Percentiles rank a stretch among this genome's conserved stretches.
Conservation (phyloP, 73 alveolate species). For the Symbiodinium natans region DNA sequence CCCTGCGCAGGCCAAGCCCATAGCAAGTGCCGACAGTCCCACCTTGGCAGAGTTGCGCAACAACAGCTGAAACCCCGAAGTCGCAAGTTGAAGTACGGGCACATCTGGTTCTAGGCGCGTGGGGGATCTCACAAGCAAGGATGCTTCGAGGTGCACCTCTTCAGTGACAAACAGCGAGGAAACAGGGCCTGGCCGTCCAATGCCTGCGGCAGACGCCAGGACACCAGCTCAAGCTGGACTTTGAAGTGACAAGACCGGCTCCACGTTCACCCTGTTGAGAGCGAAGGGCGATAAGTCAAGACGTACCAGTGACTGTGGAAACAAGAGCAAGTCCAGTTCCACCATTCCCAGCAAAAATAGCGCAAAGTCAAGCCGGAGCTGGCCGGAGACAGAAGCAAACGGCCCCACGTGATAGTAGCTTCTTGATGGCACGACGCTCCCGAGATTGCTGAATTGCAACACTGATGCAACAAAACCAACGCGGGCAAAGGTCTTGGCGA, state of each 20-base stretch:
- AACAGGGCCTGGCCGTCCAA: neutral
- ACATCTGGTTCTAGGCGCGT: neutral
- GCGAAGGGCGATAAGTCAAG: neutral
- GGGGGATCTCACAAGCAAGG: neutral
- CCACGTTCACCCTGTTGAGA: neutral
- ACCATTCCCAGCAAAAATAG: neutral
- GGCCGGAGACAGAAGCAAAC: neutral
- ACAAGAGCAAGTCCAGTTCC: neutral
- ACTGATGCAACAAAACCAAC: neutral
- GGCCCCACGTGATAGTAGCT: neutral
- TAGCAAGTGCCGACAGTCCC: neutral
- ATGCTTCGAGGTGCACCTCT: neutral
- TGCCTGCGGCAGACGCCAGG: neutral
- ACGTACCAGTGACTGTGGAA: neutral
- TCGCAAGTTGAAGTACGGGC: neutral
- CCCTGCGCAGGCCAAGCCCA: neutral
- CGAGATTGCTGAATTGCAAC: neutral
- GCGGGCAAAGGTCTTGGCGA: neutral
- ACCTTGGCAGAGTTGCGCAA: neutral
- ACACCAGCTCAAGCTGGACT: neutral
- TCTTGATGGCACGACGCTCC: neutral
- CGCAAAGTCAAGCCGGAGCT: neutral
- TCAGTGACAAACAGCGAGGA: neutral
- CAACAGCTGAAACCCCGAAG: neutral
- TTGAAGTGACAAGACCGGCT: neutral